Percentiles rank a stretch among this genome's conserved stretches.
phyloP scores from a whole-genome alignment of 2,329 filamentous ascomycete species.

The Xylariales sp. region DNA sequence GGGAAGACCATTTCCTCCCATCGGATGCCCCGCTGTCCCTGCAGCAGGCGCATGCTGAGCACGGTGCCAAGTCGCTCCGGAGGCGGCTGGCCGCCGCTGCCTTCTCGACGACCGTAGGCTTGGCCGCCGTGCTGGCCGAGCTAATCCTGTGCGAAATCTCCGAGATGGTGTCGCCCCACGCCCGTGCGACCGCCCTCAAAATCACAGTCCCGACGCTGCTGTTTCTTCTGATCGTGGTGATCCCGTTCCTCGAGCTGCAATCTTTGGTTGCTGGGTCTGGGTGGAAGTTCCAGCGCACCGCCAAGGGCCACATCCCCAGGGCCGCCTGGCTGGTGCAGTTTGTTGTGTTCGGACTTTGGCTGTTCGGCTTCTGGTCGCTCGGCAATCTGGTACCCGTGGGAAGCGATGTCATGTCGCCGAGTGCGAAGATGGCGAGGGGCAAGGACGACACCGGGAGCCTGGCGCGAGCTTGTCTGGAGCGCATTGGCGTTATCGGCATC shows the following conservation, averaged over 20 bases:
- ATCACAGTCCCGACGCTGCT: conserved; percentile 68
- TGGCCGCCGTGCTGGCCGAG: conserved; percentile 74
- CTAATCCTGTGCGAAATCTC: conserved; percentile 82
- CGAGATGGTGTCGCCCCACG: conserved; percentile 64
- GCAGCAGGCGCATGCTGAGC: conserved; percentile 54
- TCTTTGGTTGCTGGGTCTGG: conserved; percentile 54
- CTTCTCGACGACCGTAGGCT: conserved; percentile 72
- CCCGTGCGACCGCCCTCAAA: conserved; percentile 63
- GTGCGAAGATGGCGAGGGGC: conserved; percentile 27
- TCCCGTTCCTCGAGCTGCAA: conserved; percentile 76
- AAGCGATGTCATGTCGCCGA: conserved; percentile 37
- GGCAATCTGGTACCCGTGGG: conserved; percentile 55
- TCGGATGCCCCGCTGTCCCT: conserved; percentile 57
- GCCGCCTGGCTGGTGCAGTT: conserved; percentile 62
- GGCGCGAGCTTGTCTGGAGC: conserved; percentile 54
- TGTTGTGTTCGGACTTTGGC: conserved; percentile 61
- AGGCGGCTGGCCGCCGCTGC: conserved; percentile 55
- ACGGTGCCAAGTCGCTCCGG: conserved; percentile 47
- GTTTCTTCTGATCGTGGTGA: conserved; percentile 67
- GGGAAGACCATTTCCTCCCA: conserved; percentile 58
- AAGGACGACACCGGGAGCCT: conserved; percentile 33
- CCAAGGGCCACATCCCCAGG: conserved; percentile 51
- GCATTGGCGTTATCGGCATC: conserved; percentile 81
- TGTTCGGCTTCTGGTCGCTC: conserved; percentile 72
- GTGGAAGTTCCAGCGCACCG: conserved; percentile 57